Base-by-base conservation (phyloP, 306 rosid species). In the Begonia loranthoides region DNA sequence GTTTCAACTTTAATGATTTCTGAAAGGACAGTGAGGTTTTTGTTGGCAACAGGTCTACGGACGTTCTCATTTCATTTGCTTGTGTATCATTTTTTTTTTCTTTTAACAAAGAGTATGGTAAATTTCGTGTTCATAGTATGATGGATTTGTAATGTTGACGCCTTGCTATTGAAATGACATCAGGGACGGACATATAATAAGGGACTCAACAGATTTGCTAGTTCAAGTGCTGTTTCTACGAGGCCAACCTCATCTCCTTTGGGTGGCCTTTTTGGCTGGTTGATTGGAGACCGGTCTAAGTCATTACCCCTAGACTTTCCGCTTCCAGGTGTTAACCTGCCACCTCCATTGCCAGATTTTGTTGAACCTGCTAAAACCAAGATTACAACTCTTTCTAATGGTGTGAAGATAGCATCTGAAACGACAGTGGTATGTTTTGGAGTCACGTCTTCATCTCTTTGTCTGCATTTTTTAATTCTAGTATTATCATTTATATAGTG, bases 231-330 rank as follows among this genome's bases (percentile, higher is more conserved):
- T 5, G 82, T 78, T 74, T 66, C 70, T 40, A 50, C 72, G 1
- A 62, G 43, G 40, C 69, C 61, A 9, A 48, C 92, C 16, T 70
- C 93, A 48, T 67, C 86, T 48, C 47, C 71, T 19, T 75, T 73
- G 49, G 85, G 90, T 61, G 92, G 86, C 54, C 51, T 86, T 33
- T 68, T 90, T 59, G 83, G 92, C 41, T 90, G 99, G 99, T 79
- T 90, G 49, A 53, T 66, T 2, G 77, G 83, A 38, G 93, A 59
- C 6, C 59, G 73, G 57, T 76, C 99, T 16, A 55, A 55, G 50
- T 59, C 79, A 21, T 19, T 49, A 16, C 75, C 94, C 16, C 36
- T 90, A 15, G 84, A 83, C 39, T 78, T 78, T 47, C 86, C 87
- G 0, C 95, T 82, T 15, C 63, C 73, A 2, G 88, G 93, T 7